Conservation (phyloP, 257 asterid genomes). For the Avicennia marina region DNA sequence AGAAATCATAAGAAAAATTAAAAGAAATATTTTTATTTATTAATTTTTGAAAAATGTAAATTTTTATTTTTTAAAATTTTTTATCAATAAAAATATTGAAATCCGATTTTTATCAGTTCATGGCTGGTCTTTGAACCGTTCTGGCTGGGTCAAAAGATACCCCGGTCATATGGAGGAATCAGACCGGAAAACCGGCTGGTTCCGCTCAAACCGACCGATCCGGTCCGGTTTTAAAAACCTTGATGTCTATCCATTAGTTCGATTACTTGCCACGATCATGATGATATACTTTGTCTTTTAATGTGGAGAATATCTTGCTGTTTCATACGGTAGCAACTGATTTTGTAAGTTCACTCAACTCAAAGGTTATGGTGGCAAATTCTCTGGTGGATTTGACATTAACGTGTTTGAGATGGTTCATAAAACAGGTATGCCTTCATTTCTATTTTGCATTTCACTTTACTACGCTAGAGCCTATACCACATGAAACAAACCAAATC, state of each 20-base stretch:
- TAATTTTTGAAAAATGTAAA: too few species aligned
- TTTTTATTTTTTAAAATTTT: too few species aligned
- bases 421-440: slow-evolving; percentile 42
- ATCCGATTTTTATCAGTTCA: too few species aligned
- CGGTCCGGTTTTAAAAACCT: not conserved
- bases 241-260: slow-evolving; percentile 3
- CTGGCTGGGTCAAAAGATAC: too few species aligned
- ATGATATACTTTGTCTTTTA: slow-evolving; percentile 7
- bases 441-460: not conserved
- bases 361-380: slow-evolving; percentile 67
- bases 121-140: too few species aligned
- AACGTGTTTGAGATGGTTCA: slow-evolving; percentile 76
- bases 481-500: slow-evolving; percentile 12
- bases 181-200: too few species aligned
- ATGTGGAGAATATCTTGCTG: slow-evolving; percentile 11
- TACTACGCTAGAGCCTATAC: slow-evolving; percentile 7
- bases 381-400: slow-evolving; percentile 97
- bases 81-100: too few species aligned
- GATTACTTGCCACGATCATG: slow-evolving; percentile 1
- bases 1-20: not conserved
- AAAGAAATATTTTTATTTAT: too few species aligned
- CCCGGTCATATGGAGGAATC: too few species aligned
- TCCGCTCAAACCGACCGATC: too few species aligned
- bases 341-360: slow-evolving; percentile 14
- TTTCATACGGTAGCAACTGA: slow-evolving; percentile 18